Evolutionary conservation across 108 stramenopile genomes (phyloP).

Genomic region (Schizochytrium sp.): DNA sequence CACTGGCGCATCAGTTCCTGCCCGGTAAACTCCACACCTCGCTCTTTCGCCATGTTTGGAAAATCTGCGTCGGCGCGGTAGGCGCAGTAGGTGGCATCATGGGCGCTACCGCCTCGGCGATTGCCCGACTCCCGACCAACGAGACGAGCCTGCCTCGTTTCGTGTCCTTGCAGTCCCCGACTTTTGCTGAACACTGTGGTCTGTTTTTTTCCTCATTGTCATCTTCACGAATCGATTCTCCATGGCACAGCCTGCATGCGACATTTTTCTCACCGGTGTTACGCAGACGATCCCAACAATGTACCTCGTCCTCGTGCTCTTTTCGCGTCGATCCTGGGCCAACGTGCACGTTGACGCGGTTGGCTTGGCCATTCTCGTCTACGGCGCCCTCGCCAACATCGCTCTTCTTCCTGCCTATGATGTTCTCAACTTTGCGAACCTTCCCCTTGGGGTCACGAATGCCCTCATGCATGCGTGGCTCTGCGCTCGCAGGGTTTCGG

Average conservation of each 20-base stretch:
- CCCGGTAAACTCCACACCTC: constrained; percentile 42
- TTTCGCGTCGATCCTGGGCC: neutral
- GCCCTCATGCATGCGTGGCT: constrained; percentile 66
- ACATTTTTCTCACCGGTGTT: constrained; percentile 73
- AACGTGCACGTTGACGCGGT: neutral
- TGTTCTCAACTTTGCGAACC: constrained; percentile 54
- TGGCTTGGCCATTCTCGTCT: constrained; percentile 33
- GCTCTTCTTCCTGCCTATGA: constrained; percentile 70
- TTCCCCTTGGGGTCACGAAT: constrained; percentile 45
- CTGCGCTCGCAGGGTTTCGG: constrained; percentile 58
- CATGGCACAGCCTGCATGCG: constrained; percentile 74
- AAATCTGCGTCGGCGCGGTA: constrained; percentile 69
- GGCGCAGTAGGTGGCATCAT: constrained; percentile 56
- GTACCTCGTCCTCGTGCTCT: constrained; percentile 45
- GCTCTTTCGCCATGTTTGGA: constrained; percentile 63
- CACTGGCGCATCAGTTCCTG: constrained; percentile 59
- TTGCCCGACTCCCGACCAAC: neutral
- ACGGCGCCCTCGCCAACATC: constrained; percentile 67
- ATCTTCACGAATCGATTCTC: constrained; percentile 52
- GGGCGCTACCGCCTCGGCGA: constrained; percentile 51
- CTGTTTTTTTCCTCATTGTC: constrained; percentile 40
- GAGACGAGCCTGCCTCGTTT: neutral
- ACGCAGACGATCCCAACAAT: constrained; percentile 63
- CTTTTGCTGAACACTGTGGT: constrained; percentile 62
- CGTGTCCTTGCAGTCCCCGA: constrained; percentile 22